A percentile compares a stretch with the other conserved stretches of the same genome.
phyloP scores from a whole-genome alignment of 73 alveolate species.

The Paramecium primaurelia region DNA sequence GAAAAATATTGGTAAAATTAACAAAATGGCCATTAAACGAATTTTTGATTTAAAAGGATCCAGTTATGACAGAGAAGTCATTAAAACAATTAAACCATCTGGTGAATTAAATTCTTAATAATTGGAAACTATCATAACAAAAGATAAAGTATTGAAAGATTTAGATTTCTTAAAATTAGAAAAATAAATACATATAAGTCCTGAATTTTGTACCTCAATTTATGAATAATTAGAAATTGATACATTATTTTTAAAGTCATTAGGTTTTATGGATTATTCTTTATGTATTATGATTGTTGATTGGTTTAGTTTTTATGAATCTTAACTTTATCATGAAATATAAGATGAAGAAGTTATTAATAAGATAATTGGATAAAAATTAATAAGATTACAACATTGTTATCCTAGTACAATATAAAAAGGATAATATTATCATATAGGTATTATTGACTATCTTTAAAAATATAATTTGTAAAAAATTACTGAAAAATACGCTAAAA shows the following conservation, averaged over 20 bases:
- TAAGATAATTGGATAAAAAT: neutral
- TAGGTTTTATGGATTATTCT: constrained; percentile 78
- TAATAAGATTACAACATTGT: neutral
- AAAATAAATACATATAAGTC: constrained; percentile 31
- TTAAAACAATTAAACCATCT: constrained; percentile 57
- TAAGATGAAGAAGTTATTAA: neutral
- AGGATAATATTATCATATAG: constrained; percentile 58
- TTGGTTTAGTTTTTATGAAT: neutral
- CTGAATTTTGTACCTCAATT: neutral
- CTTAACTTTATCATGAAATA: neutral
- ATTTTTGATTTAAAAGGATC: constrained; percentile 93
- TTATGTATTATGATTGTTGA: constrained; percentile 56
- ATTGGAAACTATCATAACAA: constrained; percentile 73
- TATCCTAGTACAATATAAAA: constrained; percentile 24
- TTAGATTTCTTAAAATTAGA: constrained; percentile 69
- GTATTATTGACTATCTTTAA: constrained; percentile 51
- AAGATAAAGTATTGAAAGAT: constrained; percentile 79
- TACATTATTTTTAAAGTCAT: neutral
- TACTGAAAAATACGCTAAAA: constrained; percentile 50
- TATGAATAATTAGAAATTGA: constrained; percentile 17
- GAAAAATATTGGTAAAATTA: constrained; percentile 83
- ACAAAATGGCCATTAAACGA: constrained; percentile 67
- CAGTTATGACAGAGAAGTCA: constrained; percentile 80
- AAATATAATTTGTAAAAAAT: constrained; percentile 26
- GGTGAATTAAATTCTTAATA: neutral